Percentiles rank a stretch among this genome's conserved stretches.
Evolutionary conservation across 441 rosid species (phyloP).

Genomic region (Croton setiger): DNA sequence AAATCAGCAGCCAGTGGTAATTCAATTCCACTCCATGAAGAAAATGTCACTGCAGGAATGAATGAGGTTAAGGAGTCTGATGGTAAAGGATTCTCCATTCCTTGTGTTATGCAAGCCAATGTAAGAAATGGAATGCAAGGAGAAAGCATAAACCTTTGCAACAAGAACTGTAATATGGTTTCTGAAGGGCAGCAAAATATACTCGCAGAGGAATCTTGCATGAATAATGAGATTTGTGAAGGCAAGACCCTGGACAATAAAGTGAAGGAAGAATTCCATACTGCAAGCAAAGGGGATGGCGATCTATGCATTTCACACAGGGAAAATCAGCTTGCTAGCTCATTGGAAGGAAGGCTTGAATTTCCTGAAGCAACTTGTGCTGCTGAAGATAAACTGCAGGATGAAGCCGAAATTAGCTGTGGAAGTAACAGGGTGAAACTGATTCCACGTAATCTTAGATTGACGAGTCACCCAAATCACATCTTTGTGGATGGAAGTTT

Average conservation of each 20-base stretch:
- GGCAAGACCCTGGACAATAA: constrained; percentile 23
- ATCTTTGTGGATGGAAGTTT: constrained; percentile 20
- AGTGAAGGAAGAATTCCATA: constrained; percentile 27
- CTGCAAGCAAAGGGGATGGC: constrained; percentile 23
- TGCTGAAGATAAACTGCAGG: constrained; percentile 31
- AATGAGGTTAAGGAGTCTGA: constrained; percentile 23
- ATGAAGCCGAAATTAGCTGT: constrained; percentile 26
- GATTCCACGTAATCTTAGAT: constrained; percentile 12
- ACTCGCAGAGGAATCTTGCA: constrained; percentile 27
- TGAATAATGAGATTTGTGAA: constrained; percentile 25
- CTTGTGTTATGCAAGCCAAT: constrained; percentile 16
- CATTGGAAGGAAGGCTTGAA: constrained; percentile 24
- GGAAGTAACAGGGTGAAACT: constrained; percentile 26
- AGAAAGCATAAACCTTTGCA: constrained; percentile 9
- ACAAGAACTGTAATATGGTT: constrained; percentile 24
- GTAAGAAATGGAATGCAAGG: constrained; percentile 21
- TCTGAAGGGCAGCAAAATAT: constrained; percentile 24
- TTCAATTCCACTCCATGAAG: constrained; percentile 27
- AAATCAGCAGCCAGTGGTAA: constrained; percentile 17
- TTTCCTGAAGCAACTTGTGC: constrained; percentile 21
- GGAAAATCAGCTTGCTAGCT: constrained; percentile 26
- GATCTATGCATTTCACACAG: constrained; percentile 7
- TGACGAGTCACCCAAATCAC: constrained; percentile 9
- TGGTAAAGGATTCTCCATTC: constrained; percentile 22
- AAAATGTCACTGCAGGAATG: constrained; percentile 24